A percentile compares a stretch with the other conserved stretches of the same genome.
phyloP scores from a whole-genome alignment of 495 filamentous ascomycete genomes.

The Lentithecium fluviatile region DNA sequence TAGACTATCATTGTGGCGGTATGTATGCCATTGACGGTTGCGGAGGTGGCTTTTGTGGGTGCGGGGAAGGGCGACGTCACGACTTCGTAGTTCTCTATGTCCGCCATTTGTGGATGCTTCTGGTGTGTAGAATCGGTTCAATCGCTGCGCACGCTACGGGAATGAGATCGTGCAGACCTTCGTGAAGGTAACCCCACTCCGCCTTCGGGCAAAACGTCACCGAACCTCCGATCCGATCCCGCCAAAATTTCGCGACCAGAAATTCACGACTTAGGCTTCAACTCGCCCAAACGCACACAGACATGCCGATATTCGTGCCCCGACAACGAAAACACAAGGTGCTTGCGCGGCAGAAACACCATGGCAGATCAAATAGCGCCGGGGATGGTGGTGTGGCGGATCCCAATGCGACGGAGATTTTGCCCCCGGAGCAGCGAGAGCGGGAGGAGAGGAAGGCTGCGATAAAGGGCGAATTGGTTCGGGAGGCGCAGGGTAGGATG shows the following conservation, averaged over 20 bases:
- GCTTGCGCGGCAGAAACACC: constrained; percentile 53
- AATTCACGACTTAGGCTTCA: constrained; percentile 1
- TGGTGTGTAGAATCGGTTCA: background rate
- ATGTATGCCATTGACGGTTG: constrained; percentile 60
- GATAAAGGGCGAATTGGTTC: constrained; percentile 61
- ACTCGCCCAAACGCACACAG: constrained; percentile 2
- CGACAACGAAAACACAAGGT: constrained; percentile 77
- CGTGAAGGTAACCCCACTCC: no score
- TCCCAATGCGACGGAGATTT: constrained; percentile 69
- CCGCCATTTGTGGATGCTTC: constrained; percentile 9
- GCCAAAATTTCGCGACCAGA: constrained; percentile 28
- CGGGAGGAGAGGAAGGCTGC: constrained; percentile 67
- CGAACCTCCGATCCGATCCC: constrained; percentile 28
- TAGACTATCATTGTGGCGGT: constrained; percentile 70
- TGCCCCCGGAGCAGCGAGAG: constrained; percentile 64
- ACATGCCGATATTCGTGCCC: constrained; percentile 75
- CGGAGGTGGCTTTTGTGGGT: constrained; percentile 62
- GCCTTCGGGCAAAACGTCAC: constrained; percentile 20
- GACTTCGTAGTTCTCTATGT: constrained; percentile 4
- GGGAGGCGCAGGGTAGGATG: constrained; percentile 62
- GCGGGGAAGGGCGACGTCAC: constrained; percentile 67
- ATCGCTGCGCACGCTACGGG: no score
- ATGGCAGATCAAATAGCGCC: background rate
- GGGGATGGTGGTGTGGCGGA: constrained; percentile 48
- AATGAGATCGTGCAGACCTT: no score